Base-by-base conservation (phyloP, 1,139 yeast genomes). In the Blastobotrys aristatus region DNA sequence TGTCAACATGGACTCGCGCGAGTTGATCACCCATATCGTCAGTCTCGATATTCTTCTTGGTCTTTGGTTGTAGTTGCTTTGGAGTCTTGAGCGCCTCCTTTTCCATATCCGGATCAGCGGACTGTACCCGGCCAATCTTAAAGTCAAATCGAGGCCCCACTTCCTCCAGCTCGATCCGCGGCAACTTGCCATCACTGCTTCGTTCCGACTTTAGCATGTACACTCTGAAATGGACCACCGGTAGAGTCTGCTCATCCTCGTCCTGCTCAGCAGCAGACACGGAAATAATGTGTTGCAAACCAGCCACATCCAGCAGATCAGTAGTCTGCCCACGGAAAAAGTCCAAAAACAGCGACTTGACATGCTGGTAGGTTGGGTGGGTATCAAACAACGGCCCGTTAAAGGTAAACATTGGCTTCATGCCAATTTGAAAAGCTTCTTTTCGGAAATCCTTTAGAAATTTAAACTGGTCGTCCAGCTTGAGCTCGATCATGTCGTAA, bases 71-170 rank as follows among this genome's bases (percentile, higher is more conserved):
- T 58, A 88, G 74, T 70, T 87, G 90, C 69, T 78, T 88, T 49
- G 97, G 92, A 63, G 76, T 79, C 72, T 77, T 79, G 71, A 75
- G 65, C 7, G 99, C 97, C 65, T 89, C 97, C 70, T 84, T 88
- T 70, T 84, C 95, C 72, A 87, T 74, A 60, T 92, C 97, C 38
- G 95, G 85, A 48, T 85, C 79, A 43, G 97, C 87, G n/a, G 78
- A 71, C 57, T 82, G 83, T 59, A 84, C 77, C 70, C 99, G 79
- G 44, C 98, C 98, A 53, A 92, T 77, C 59, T 84, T 82, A 70
- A 92, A 92, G 63, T 92, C 97, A 51, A 94, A 76, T 59, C 98
- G 77, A 49, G 99, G 99, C 1, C 99, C 99, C 57, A 88, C 84
- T 68, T 92, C 99, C 52, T 85, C 95, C 46, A 92, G 72, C 69